Percentiles rank a stretch among this genome's conserved stretches.
Conservation (phyloP, 139 green algal species). For the Eudorina sp. region DNA sequence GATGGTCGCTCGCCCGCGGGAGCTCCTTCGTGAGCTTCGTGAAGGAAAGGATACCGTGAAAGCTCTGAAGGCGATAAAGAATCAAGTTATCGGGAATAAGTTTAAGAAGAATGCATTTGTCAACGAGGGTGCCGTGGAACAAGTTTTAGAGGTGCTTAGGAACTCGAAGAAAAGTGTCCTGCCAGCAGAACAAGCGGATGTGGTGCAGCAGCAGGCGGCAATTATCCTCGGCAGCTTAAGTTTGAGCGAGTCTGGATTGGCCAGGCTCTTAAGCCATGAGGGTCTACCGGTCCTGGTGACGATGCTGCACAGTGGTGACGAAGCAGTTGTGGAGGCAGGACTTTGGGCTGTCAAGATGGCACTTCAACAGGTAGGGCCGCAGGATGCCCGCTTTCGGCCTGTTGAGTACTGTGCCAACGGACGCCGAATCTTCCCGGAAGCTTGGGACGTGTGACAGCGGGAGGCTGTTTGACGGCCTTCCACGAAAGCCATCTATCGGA, state of each 20-base stretch:
- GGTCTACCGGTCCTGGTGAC: neutral
- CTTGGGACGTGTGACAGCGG: too few species aligned
- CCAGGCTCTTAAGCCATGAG: neutral
- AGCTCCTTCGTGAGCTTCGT: constrained; percentile 13
- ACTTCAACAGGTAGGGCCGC: constrained; percentile 27
- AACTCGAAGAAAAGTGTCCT: neutral
- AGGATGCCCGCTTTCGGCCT: too few species aligned
- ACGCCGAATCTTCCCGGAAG: too few species aligned
- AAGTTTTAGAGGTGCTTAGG: constrained; percentile 10
- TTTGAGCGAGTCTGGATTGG: neutral
- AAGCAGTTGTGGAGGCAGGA: constrained; percentile 5
- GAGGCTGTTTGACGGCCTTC: too few species aligned
- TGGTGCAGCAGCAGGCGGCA: constrained; percentile 30
- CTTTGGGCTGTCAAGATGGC: constrained; percentile 47
- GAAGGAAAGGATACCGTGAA: neutral
- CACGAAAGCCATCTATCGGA: too few species aligned
- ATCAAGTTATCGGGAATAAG: constrained; percentile 43
- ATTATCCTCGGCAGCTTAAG: constrained; percentile 27
- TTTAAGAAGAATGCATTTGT: constrained; percentile 35
- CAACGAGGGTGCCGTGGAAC: constrained; percentile 6
- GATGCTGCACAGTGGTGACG: constrained; percentile 4
- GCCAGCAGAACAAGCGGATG: neutral
- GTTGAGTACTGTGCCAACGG: too few species aligned
- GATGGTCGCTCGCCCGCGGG: constrained; percentile 42
- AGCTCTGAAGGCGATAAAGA: constrained; percentile 31